phyloP scores from a whole-genome alignment of 495 filamentous ascomycete genomes.

The Stereocaulon alpinum region DNA sequence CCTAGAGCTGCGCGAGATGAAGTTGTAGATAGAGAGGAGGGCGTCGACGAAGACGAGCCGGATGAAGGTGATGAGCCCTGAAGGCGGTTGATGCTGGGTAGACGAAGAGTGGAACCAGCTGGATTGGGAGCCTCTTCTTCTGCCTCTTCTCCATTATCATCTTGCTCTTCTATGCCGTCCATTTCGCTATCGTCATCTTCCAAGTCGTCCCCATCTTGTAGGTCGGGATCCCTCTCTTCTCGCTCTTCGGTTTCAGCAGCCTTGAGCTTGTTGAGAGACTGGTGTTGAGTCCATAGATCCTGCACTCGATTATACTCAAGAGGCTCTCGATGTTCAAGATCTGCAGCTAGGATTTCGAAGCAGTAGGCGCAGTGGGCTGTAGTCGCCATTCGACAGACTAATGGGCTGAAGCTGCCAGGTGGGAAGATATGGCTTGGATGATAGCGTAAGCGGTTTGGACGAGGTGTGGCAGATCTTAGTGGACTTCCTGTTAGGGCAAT shows the following conservation, averaged over 20 bases:
- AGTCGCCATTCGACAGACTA: conserved; percentile 54
- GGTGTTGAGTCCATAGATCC: conserved; percentile 54
- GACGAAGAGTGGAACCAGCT: not conserved
- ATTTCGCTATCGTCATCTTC: conserved; percentile 4
- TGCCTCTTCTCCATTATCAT: conserved; percentile 14
- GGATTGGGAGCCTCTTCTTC: conserved; percentile 12
- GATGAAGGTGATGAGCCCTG: conserved; percentile 25
- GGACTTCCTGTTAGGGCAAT: not conserved
- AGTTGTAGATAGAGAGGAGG: conserved; percentile 28
- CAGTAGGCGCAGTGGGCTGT: conserved; percentile 78
- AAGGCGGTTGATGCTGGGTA: conserved; percentile 21
- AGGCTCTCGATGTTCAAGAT: conserved; percentile 48
- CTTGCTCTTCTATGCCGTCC: conserved; percentile 7
- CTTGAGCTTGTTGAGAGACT: conserved; percentile 22
- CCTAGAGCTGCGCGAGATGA: conserved; percentile 35
- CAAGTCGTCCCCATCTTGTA: conserved; percentile 8
- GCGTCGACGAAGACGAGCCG: conserved; percentile 21
- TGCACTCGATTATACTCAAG: conserved; percentile 56
- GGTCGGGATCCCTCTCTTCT: conserved; percentile 6
- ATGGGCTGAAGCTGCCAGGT: too few species aligned
- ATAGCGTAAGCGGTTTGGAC: not conserved
- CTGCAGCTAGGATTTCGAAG: conserved; percentile 71
- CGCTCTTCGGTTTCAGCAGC: conserved; percentile 10
- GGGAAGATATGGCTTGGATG: not conserved
- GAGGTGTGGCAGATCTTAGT: not conserved